A percentile compares a stretch with the other conserved stretches of the same genome.
These are phyloP conservation scores for Lentithecium fluviatile DNA, from an alignment of 495 filamentous ascomycete genomes.

Conservation along the genomic window DNA sequence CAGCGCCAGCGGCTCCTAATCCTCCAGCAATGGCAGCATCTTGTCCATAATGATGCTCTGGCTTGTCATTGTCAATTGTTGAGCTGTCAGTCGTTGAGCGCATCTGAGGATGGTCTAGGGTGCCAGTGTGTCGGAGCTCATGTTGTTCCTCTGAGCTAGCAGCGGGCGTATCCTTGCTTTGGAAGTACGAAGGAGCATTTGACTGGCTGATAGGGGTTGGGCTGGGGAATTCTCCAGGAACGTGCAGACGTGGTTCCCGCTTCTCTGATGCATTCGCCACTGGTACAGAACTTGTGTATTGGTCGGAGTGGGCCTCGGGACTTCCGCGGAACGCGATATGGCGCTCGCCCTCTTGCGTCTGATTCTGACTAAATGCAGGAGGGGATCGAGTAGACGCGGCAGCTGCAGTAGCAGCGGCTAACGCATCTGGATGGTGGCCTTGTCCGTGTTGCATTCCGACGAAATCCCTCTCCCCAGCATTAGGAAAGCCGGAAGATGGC, in stretches of 20 bases:
- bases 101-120: neutral
- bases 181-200: neutral
- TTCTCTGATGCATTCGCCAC: no score
- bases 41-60: constrained; percentile 37
- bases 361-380: neutral
- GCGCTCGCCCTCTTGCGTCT: neutral
- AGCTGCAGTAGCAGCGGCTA: constrained; percentile 10
- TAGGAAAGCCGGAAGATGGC: neutral
- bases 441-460: neutral
- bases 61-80: neutral
- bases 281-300: constrained; percentile 25
- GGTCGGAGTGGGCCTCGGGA: constrained; percentile 22
- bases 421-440: neutral
- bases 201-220: constrained; percentile 17
- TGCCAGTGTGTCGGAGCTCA: neutral
- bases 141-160: neutral
- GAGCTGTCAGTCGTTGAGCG: neutral
- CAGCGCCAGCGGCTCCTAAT: constrained; percentile 26
- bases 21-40: constrained; percentile 33
- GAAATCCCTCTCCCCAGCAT: neutral
- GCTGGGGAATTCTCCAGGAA: constrained; percentile 33
- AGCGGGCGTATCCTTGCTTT: neutral
- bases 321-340: constrained; percentile 4
- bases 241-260: constrained; percentile 23
- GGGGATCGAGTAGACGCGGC: neutral